Evolutionary conservation across 306 rosid species (phyloP), one percentile per base, ranked within the genome.

Genomic region (Cicer judaicum): DNA sequence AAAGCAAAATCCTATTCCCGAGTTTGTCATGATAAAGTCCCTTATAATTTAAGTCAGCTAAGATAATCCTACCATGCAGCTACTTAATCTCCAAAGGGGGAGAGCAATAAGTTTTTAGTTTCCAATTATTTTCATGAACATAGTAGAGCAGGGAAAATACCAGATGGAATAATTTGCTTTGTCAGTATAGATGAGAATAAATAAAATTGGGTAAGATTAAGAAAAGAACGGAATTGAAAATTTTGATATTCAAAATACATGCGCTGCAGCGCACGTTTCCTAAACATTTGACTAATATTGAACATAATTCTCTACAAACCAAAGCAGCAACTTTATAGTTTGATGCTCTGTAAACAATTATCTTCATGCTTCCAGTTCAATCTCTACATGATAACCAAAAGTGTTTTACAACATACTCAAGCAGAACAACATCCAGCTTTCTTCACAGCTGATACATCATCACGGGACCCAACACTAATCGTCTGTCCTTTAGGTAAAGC

Each of bases 401-500:
- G 16, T 80, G 34, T 74, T 69, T 9, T 8, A 15, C 74, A 21
- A 67, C 84, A 24, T 7, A n/a, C 71, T 85, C 82, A 92, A 77
- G 80, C 3, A 53, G 87, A 80, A 74, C 87, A 84, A 76, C 87
- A 84, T 72, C 87, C 87, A 67, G 54, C 10, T 67, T 80, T 76
- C 68, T 84, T 84, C 74, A 84, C 77, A 5, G 82, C 82, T 7
- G 87, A 84, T 59, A 84, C 87, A 72, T 80, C 87, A 54, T 80
- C 84, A 3, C 82, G 81, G 16, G 79, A 43, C 2, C 84, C 87
- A 61, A 84, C 77, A 40, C 54, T 76, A 54, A 80, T 73, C n/a
- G 84, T 84, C 77, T 84, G 82, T 38, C 87, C 87, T 68, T 84
- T 84, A 1, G 87, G 87, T 56, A 84, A 80, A 15, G 84, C 81